Evolutionary conservation across 2,329 filamentous ascomycete species (phyloP).

Genomic region (Claviceps purpurea): DNA sequence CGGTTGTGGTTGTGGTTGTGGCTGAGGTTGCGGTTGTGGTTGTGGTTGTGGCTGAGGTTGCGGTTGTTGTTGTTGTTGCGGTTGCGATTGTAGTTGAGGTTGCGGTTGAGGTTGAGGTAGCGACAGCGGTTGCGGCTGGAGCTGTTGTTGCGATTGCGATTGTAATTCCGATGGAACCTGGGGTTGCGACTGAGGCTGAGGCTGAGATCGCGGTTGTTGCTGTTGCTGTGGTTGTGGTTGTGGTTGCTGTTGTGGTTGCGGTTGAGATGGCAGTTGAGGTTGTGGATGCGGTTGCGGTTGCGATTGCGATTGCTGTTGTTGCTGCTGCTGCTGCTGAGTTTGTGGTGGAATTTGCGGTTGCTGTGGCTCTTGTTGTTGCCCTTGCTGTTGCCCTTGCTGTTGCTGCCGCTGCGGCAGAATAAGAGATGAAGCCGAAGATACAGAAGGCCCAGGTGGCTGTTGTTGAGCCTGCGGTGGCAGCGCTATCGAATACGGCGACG

Average conservation of each 20-base stretch:
- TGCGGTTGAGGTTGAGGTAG: conserved; percentile 7
- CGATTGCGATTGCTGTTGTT: no score
- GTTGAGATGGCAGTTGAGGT: no score
- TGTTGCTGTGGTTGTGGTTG: background rate
- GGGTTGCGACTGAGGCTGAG: background rate
- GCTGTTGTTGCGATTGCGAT: background rate
- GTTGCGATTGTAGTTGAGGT: no score
- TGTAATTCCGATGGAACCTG: background rate
- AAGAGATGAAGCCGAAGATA: background rate
- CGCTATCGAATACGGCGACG: background rate
- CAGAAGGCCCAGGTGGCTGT: background rate
- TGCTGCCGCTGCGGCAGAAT: background rate
- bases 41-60: no score
- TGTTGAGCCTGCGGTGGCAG: background rate
- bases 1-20: no score
- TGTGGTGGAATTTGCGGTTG: no score
- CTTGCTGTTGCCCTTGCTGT: no score
- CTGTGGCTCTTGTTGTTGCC: no score
- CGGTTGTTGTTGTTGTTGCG: background rate
- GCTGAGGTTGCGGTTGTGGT: no score
- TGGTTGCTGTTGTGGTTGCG: no score
- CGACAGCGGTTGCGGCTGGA: background rate
- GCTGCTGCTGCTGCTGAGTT: no score
- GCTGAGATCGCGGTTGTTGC: background rate
- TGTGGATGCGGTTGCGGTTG: no score